Conservation (phyloP, 1,139 yeast genomes). For the Geotrichum candidum region DNA sequence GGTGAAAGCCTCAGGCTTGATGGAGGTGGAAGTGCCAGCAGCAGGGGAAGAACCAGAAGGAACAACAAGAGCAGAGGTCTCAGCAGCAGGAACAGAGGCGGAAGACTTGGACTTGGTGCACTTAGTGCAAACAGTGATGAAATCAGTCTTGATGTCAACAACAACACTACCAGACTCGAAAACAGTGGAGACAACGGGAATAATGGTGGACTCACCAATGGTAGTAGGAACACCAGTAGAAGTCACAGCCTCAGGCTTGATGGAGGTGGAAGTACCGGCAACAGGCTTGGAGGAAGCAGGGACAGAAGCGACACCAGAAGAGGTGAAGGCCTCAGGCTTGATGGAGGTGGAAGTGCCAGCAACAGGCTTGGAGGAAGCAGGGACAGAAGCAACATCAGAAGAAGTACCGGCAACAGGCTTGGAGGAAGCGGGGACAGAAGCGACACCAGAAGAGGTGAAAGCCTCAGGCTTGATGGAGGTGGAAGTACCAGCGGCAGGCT, state of each 20-base stretch:
- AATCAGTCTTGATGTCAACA: not conserved
- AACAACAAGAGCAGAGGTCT: not conserved
- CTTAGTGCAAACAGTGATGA: not conserved
- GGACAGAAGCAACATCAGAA: not conserved
- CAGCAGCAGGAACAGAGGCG: not conserved
- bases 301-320: not conserved
- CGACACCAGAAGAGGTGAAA: too few species aligned
- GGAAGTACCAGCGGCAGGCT: not conserved
- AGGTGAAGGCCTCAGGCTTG: not conserved
- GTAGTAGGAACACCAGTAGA: not conserved
- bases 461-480: not conserved
- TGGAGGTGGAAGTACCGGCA: not conserved
- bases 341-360: not conserved
- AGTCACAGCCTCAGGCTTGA: not conserved
- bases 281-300: not conserved
- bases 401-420: too few species aligned
- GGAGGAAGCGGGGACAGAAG: not conserved
- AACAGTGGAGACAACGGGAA: not conserved
- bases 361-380: too few species aligned
- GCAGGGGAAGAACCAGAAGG: not conserved
- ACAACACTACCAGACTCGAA: conserved; percentile 1
- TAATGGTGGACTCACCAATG: not conserved
- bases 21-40: not conserved
- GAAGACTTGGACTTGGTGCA: not conserved
- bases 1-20: not conserved